Evolutionary conservation across 768 basidiomycete genomes (phyloP).

Genomic region (Termitomyces sp.): DNA sequence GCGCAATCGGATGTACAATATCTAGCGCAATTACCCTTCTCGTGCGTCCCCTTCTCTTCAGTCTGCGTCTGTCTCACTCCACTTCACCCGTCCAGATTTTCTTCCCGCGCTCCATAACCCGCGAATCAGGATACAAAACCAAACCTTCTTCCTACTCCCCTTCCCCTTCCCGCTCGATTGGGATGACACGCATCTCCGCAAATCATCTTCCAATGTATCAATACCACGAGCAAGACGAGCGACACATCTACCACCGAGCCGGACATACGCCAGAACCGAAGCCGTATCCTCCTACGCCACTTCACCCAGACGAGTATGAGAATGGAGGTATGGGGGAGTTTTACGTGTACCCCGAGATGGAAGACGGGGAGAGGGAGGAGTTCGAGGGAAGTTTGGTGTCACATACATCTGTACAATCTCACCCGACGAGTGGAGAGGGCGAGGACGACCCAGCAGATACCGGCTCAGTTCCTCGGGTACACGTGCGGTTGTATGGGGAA

Average conservation of each 20-base stretch:
- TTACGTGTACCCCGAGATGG: neutral
- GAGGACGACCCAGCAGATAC: neutral
- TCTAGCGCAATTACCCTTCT: constrained; percentile 79
- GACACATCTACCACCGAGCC: neutral
- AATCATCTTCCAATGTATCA: neutral
- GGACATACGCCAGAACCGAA: neutral
- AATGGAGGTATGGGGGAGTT: neutral
- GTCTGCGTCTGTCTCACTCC: neutral
- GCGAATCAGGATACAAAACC: constrained; percentile 57
- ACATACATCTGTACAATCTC: neutral
- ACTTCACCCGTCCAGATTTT: constrained; percentile 44
- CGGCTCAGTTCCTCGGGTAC: neutral
- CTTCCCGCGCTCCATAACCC: constrained; percentile 69
- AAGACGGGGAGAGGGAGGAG: neutral
- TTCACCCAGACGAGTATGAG: neutral
- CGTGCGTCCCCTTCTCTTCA: constrained; percentile 33
- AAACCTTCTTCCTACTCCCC: constrained; percentile 27
- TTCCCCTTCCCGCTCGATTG: constrained; percentile 18
- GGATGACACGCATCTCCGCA: neutral
- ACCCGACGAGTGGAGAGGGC: neutral
- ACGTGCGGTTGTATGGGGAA: neutral
- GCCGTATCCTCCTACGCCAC: neutral
- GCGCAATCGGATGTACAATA: constrained; percentile 69
- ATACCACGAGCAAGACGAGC: neutral
- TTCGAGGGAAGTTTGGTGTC: neutral